Evolutionary conservation across 1,284 basidiomycete genomes (phyloP), one percentile per base, ranked within the genome.

Genomic region (Heliocybe sulcata): DNA sequence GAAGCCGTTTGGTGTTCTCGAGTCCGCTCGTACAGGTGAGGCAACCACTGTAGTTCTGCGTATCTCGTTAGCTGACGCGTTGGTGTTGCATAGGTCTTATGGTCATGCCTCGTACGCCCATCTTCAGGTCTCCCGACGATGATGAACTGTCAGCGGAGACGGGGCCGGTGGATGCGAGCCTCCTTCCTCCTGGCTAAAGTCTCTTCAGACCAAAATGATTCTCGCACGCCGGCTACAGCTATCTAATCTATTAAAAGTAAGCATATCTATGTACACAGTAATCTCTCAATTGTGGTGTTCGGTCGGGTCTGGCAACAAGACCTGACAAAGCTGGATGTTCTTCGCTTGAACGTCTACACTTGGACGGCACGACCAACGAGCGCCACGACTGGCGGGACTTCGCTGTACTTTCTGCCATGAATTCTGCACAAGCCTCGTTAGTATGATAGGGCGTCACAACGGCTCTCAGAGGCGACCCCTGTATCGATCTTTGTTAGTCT

Each of bases 91-190:
- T 62, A 94, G 92, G 93, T 68, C 75, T 92, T 50, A 98, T 98
- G 94, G 93, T 92, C 23, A 95, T 98, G 86, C 94, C 94, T 9
- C 83, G 95, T 59, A 95, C 94, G 26, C 94, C 94, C 2, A 90
- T 97, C 64, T 75, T 81, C 26, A 69, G 77, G 33, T 75, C 81
- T 35, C 74, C 77, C 8, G 87, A 91, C 50, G 88, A 90, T 9
- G 82, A 83, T 2, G 74, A 75, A 4, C 69, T 67, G 9, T 65
- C 67, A 1, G 81, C 79, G 22, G 76, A 76, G 49, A 73, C 67
- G 33, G 82, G 77, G 45, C 72, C 71, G 19, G 77, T 97, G 48
- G 94, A 98, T 69, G 85, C 91, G 11, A 92, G 86, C 63, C 76
- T 95, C 52, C 84, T 97, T 11, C 94, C 94, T 59, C 94, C 94